A percentile compares a stretch with the other conserved stretches of the same genome.
Conservation (phyloP, 2,329 filamentous ascomycete genomes). For the Lasiodiplodia sp. region DNA sequence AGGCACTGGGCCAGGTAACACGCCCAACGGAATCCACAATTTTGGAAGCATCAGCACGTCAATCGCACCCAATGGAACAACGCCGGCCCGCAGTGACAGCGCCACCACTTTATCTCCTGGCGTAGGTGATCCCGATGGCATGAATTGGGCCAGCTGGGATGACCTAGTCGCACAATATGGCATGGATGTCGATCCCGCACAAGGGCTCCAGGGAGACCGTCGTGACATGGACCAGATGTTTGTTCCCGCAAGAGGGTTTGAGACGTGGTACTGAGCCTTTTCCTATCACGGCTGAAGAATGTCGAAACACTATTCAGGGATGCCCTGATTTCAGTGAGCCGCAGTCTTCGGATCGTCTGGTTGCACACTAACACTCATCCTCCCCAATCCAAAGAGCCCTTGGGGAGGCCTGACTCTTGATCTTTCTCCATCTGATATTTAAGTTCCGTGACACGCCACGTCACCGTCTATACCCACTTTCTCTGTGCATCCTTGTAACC, state of each 20-base stretch:
- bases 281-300: not conserved
- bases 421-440: not conserved
- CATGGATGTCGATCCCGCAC: conserved; percentile 46
- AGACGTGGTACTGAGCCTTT: conserved; percentile 24
- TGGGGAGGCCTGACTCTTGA: not conserved
- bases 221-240: conserved; percentile 6
- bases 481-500: not conserved
- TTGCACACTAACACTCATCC: not conserved
- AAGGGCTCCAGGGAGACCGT: not conserved
- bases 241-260: conserved; percentile 11
- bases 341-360: not conserved
- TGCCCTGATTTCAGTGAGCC: too few relatives aligned
- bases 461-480: conserved; percentile 13
- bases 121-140: conserved; percentile 34
- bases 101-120: conserved; percentile 4
- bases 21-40: conserved; percentile 24
- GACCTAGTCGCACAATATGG: conserved; percentile 57
- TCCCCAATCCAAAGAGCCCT: not conserved
- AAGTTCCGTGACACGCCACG: not conserved
- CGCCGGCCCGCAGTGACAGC: not conserved
- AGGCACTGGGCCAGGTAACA: conserved; percentile 5
- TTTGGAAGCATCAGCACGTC: conserved; percentile 18
- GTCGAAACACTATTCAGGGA: too few relatives aligned
- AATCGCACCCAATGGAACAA: not conserved
- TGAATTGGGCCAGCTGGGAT: conserved; percentile 59